Conservation (phyloP, 2,329 filamentous ascomycete genomes). For the Fusarium sp. region DNA sequence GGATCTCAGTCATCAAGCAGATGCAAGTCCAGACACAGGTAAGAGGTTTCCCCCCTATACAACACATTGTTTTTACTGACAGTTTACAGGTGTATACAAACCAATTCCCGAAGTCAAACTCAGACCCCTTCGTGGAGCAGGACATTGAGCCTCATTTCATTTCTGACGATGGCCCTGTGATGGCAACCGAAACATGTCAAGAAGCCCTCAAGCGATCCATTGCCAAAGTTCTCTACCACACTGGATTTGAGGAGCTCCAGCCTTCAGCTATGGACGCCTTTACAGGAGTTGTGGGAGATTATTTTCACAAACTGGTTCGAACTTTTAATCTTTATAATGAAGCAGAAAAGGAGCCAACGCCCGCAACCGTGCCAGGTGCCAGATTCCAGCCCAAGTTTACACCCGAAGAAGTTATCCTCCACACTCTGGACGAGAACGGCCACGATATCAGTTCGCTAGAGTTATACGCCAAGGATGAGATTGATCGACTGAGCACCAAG, state of each 20-base stretch:
- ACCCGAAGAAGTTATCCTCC: conserved; percentile 86
- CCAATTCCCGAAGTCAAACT: conserved; percentile 96
- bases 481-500: conserved; percentile 86
- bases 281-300: conserved; percentile 89
- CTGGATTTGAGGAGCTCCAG: conserved; percentile 96
- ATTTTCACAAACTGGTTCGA: conserved; percentile 84
- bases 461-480: conserved; percentile 89
- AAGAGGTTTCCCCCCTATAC: conserved; percentile 48
- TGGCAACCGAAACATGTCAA: conserved; percentile 84
- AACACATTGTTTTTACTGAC: conserved; percentile 23
- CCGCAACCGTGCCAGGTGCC: conserved; percentile 55
- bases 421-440: conserved; percentile 87
- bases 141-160: conserved; percentile 92
- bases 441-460: conserved; percentile 86
- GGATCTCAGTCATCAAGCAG: conserved; percentile 98
- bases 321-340: conserved; percentile 88
- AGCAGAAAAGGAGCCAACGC: conserved; percentile 77
- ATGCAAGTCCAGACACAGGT: conserved; percentile 99
- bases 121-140: conserved; percentile 86
- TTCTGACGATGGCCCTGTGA: conserved; percentile 87
- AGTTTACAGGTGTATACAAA: conserved; percentile 86
- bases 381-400: conserved; percentile 76
- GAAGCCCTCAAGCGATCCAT: conserved; percentile 90
- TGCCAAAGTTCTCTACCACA: conserved; percentile 94
- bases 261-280: conserved; percentile 92